Conservation (phyloP, 2,329 filamentous ascomycete genomes). For the Colletotrichum sp. region DNA sequence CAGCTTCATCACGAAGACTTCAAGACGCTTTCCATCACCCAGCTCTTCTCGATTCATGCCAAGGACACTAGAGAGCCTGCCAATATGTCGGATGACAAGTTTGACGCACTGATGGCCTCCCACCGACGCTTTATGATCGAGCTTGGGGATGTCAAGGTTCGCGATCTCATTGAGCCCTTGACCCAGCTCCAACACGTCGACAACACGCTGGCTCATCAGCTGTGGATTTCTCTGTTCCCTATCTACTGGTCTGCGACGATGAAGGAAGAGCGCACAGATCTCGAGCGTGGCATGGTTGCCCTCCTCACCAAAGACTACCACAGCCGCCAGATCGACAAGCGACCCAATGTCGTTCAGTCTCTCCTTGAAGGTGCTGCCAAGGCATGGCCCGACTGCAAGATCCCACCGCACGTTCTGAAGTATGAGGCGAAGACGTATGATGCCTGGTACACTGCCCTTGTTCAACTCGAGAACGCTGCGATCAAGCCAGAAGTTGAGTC, state of each 20-base stretch:
- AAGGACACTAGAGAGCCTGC: slow-evolving; percentile 70
- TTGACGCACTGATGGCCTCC: slow-evolving; percentile 78
- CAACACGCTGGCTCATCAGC: slow-evolving; percentile 78
- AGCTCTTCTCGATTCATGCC: slow-evolving; percentile 74
- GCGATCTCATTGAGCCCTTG: slow-evolving; percentile 89
- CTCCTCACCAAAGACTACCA: slow-evolving; percentile 96
- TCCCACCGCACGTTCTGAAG: slow-evolving; percentile 95
- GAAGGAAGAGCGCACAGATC: slow-evolving; percentile 86
- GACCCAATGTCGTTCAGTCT: slow-evolving; percentile 94
- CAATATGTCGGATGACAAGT: slow-evolving; percentile 80
- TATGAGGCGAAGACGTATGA: slow-evolving; percentile 94
- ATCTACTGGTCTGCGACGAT: slow-evolving; percentile 90
- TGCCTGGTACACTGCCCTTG: slow-evolving; percentile 94
- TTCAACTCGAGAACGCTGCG: slow-evolving; percentile 88
- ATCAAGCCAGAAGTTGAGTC: slow-evolving; percentile 87
- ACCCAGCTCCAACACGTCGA: slow-evolving; percentile 93
- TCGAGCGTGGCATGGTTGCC: slow-evolving; percentile 90
- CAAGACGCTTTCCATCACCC: slow-evolving; percentile 74
- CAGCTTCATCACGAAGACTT: slow-evolving; percentile 87
- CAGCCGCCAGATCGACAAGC: slow-evolving; percentile 89
- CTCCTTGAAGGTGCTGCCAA: slow-evolving; percentile 87
- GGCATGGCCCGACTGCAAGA: slow-evolving; percentile 85
- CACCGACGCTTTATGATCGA: slow-evolving; percentile 87
- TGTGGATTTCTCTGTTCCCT: slow-evolving; percentile 92
- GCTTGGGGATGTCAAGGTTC: slow-evolving; percentile 83